A percentile compares a stretch with the other conserved stretches of the same genome.
Evolutionary conservation across 2,329 filamentous ascomycete genomes (phyloP).

Genomic region (Lizonia empirigonia): DNA sequence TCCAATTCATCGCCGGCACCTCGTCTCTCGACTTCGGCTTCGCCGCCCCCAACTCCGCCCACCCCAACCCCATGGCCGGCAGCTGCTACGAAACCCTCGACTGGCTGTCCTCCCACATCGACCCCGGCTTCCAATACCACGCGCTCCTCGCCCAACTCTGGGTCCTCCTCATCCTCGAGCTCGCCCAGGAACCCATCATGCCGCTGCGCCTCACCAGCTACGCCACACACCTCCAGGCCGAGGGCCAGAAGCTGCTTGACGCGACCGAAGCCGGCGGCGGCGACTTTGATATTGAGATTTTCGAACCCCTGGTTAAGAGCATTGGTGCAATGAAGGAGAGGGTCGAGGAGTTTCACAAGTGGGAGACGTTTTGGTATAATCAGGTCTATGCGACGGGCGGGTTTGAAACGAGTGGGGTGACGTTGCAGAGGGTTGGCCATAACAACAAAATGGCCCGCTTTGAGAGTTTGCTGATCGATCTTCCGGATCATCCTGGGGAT

Average conservation of each 20-base stretch:
- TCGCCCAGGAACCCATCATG: constrained; percentile 79
- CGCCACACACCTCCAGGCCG: constrained; percentile 66
- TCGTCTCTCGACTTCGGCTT: constrained; percentile 89
- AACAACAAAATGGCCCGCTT: constrained; percentile 81
- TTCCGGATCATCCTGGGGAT: constrained; percentile 61
- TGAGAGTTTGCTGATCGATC: constrained; percentile 81
- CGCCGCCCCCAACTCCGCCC: constrained; percentile 32
- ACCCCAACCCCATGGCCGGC: constrained; percentile 68
- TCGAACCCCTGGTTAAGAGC: constrained; percentile 67
- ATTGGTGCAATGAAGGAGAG: constrained; percentile 64
- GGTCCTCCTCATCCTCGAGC: constrained; percentile 80
- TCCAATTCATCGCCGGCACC: constrained; percentile 88
- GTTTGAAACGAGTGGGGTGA: constrained; percentile 74
- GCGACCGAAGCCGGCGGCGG: constrained; percentile 56
- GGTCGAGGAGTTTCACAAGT: constrained; percentile 71
- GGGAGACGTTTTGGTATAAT: constrained; percentile 78
- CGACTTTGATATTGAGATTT: constrained; percentile 53
- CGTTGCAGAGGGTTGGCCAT: constrained; percentile 71
- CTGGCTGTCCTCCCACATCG: constrained; percentile 79
- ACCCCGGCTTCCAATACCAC: constrained; percentile 85
- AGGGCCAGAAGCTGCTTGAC: constrained; percentile 72
- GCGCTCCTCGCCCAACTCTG: constrained; percentile 77
- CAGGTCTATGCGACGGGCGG: constrained; percentile 73
- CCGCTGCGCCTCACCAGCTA: constrained; percentile 83
- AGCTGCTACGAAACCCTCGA: constrained; percentile 90